Evolutionary conservation across 2,329 filamentous ascomycete species (phyloP).

Genomic region (Colletotrichum australisinense): DNA sequence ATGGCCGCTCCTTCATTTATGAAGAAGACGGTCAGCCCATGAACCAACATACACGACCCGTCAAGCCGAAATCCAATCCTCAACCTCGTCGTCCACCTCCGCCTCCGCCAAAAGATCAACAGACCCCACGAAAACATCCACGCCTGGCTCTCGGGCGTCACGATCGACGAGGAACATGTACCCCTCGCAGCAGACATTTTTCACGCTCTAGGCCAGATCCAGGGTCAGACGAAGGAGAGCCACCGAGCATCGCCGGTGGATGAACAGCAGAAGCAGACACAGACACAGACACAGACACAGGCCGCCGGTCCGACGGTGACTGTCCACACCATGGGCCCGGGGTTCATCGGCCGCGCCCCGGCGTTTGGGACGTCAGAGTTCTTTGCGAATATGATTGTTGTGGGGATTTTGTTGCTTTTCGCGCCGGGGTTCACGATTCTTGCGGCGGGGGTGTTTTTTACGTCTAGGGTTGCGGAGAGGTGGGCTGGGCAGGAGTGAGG

Average conservation of each 20-base stretch:
- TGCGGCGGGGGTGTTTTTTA: conserved; percentile 28
- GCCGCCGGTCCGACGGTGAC: neutral
- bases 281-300: too few relatives aligned
- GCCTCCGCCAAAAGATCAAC: neutral
- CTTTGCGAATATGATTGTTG: conserved; percentile 18
- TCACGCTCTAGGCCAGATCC: neutral
- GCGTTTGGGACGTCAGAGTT: conserved; percentile 26
- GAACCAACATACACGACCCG: neutral
- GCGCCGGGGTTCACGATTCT: conserved; percentile 30
- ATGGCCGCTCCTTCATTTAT: conserved; percentile 3
- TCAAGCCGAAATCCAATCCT: neutral
- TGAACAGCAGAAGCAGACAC: neutral
- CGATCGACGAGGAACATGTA: conserved; percentile 13
- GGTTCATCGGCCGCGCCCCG: conserved; percentile 24
- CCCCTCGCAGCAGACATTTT: conserved; percentile 21
- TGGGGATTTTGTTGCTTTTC: conserved; percentile 27
- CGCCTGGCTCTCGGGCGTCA: conserved; percentile 20
- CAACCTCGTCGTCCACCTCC: neutral
- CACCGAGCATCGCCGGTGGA: neutral
- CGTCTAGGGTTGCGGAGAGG: conserved; percentile 26
- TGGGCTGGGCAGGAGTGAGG: conserved; percentile 18
- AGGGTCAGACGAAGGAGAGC: neutral
- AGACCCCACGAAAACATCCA: conserved; percentile 19
- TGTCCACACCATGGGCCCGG: conserved; percentile 24
- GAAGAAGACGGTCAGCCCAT: conserved; percentile 5